These are phyloP conservation scores for Haemoproteus tartakovskyi DNA, from an alignment of 169 alveolate species.

Conservation along the genomic window DNA sequence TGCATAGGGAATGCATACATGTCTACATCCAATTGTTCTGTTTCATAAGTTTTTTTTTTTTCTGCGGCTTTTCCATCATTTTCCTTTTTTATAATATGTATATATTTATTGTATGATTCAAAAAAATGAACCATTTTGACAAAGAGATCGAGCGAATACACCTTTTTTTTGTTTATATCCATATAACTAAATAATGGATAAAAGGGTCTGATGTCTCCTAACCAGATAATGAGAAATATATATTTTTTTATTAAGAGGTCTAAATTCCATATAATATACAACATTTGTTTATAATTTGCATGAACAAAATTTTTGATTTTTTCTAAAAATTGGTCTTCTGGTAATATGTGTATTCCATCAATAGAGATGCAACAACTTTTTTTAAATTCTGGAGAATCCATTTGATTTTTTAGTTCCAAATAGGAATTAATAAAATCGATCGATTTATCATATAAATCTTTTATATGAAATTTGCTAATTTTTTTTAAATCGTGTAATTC, in stretches of 20 bases:
- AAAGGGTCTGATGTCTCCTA: slow-evolving; percentile 56
- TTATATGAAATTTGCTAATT: slow-evolving; percentile 20
- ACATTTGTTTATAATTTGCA: slow-evolving; percentile 21
- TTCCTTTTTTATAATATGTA: slow-evolving; percentile 6
- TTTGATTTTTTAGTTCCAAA: slow-evolving; percentile 32
- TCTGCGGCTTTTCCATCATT: slow-evolving; percentile 1
- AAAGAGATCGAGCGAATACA: slow-evolving; percentile 32
- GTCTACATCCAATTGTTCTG: no score
- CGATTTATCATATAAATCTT: slow-evolving; percentile 53
- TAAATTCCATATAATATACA: slow-evolving; percentile 36
- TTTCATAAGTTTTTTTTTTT: not conserved
- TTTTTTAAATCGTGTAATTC: slow-evolving; percentile 38
- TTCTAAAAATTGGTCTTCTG: slow-evolving; percentile 49
- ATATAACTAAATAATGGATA: slow-evolving; percentile 56
- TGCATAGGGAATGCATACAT: no score
- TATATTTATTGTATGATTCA: slow-evolving; percentile 54
- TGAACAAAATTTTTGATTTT: slow-evolving; percentile 15
- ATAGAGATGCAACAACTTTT: slow-evolving; percentile 15
- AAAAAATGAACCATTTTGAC: slow-evolving; percentile 40
- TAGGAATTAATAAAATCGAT: slow-evolving; percentile 51
- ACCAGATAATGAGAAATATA: slow-evolving; percentile 44
- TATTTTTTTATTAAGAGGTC: slow-evolving; percentile 47
- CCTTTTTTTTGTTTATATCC: slow-evolving; percentile 22
- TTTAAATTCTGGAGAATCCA: slow-evolving; percentile 18
- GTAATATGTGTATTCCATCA: no score